Evolutionary conservation across 148 eudicot genomes (phyloP), one percentile per base, ranked within the genome.

Genomic region (Rhododendron ferrugineum): DNA sequence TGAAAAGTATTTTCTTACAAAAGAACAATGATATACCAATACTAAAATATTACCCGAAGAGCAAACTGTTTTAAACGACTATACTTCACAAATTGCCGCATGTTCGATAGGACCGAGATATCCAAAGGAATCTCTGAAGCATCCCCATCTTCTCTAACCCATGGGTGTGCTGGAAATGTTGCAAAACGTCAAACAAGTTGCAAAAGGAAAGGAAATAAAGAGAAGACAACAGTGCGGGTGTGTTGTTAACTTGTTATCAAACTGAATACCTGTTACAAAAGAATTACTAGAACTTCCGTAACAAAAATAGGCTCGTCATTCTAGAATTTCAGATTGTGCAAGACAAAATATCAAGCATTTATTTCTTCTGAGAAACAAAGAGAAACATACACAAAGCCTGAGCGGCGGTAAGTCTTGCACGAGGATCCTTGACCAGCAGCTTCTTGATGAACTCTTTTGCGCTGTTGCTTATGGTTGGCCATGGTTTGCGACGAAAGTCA

Each of bases 91-190:
- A 96, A 96, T 81, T 95, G 94, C 68, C 99, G 92, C 95, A 96
- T 93, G 89, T 96, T 95, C 83, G 87, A 87, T 79, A 96, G 89
- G 85, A 96, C 99, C 70, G 97, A 96, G 79, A 96, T 96, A 86
- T 96, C 99, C n/a, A 96, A 83, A 80, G 99, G 98, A 86, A 96
- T 96, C 86, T 95, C 99, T 13, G 89, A 93, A 73, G 99, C 99
- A 87, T 89, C 87, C 85, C 99, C 99, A 52, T 97, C 99, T 91
- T 96, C 99, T 90, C 99, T 89, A 82, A 96, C 99, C 99, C 99
- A 96, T 85, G 94, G 95, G 83, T 96, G 98, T 86, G 98, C 99
- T 96, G 95, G 16, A 86, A 77, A 84, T 42, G 80, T 34, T 32
- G 40, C 9, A 82, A 15, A 26, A 88, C 30, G 79, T 42, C 73